Conservation (phyloP, 331 rosid genomes). For the Phaseolus coccineus region DNA sequence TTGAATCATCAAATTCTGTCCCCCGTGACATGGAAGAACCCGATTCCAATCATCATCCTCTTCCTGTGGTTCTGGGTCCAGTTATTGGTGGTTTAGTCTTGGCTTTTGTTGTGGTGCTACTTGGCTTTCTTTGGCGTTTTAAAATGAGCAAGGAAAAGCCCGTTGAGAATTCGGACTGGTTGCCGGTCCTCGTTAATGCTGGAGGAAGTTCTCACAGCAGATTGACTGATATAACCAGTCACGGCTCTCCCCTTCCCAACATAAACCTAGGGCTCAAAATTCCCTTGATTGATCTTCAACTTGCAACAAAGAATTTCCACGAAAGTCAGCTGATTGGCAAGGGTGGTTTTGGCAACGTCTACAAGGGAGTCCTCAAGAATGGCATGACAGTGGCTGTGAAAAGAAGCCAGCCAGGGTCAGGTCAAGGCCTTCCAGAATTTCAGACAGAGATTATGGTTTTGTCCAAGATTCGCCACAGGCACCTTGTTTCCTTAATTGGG, state of each 20-base stretch:
- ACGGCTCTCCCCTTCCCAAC: slow-evolving; percentile 43
- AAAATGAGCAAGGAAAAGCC: slow-evolving; percentile 35
- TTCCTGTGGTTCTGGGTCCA: slow-evolving; percentile 32
- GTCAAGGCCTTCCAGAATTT: slow-evolving; percentile 57
- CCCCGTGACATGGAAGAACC: neutral
- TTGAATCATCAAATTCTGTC: neutral
- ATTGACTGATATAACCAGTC: slow-evolving; percentile 44
- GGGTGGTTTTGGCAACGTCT: slow-evolving; percentile 62
- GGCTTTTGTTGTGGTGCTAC: neutral
- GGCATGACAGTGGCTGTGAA: slow-evolving; percentile 55
- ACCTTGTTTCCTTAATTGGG: slow-evolving; percentile 57
- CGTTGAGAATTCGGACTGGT: slow-evolving; percentile 42
- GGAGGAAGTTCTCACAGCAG: slow-evolving; percentile 55
- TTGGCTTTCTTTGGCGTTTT: slow-evolving; percentile 18
- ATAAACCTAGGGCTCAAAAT: slow-evolving; percentile 55
- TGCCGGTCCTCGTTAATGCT: slow-evolving; percentile 13
- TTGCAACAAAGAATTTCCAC: slow-evolving; percentile 48
- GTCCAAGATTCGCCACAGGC: slow-evolving; percentile 54
- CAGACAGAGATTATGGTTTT: slow-evolving; percentile 57
- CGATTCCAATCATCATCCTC: neutral
- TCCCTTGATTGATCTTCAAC: slow-evolving; percentile 46
- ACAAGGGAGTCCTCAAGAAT: slow-evolving; percentile 52
- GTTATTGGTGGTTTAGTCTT: slow-evolving; percentile 40
- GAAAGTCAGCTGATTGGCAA: slow-evolving; percentile 47
- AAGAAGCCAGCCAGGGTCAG: slow-evolving; percentile 59